These are phyloP conservation scores for Buxus sempervirens DNA, from an alignment of 164 flowering plant genomes.

Conservation along the genomic window DNA sequence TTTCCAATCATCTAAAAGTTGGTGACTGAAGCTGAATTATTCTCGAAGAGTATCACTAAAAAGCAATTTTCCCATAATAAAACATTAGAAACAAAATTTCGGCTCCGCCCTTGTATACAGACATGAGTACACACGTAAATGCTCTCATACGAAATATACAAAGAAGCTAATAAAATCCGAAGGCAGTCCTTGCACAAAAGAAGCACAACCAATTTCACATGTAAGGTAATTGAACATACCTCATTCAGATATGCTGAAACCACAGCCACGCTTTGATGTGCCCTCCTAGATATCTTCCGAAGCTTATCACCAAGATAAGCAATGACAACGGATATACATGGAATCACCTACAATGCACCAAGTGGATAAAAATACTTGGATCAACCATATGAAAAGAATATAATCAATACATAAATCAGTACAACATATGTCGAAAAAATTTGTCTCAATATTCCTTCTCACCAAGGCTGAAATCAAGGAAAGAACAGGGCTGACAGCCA, in stretches of 20 bases:
- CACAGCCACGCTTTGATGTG: conserved; percentile 57
- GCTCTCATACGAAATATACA: no score
- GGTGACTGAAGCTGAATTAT: no score
- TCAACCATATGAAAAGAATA: neutral
- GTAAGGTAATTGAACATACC: conserved; percentile 34
- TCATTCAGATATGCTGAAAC: conserved; percentile 88
- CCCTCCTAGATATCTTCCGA: conserved; percentile 63
- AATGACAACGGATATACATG: conserved; percentile 54
- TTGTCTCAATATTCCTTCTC: conserved; percentile 18
- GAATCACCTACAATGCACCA: conserved; percentile 55
- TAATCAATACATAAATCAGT: no score
- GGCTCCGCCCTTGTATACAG: no score
- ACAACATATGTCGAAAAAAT: neutral
- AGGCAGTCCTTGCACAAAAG: neutral
- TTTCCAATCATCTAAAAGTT: no score
- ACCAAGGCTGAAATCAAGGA: conserved; percentile 64
- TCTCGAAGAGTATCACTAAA: no score
- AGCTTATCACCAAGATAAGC: conserved; percentile 75
- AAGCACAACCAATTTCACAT: neutral
- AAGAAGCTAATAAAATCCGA: neutral
- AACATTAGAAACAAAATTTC: no score
- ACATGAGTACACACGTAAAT: no score
- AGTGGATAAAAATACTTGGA: conserved; percentile 1
- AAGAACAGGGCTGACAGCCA: conserved; percentile 70
- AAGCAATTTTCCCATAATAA: no score